Evolutionary conservation across 139 green algal species (phyloP), one percentile per base, ranked within the genome.

Genomic region (Tetradesmus obliquus): DNA sequence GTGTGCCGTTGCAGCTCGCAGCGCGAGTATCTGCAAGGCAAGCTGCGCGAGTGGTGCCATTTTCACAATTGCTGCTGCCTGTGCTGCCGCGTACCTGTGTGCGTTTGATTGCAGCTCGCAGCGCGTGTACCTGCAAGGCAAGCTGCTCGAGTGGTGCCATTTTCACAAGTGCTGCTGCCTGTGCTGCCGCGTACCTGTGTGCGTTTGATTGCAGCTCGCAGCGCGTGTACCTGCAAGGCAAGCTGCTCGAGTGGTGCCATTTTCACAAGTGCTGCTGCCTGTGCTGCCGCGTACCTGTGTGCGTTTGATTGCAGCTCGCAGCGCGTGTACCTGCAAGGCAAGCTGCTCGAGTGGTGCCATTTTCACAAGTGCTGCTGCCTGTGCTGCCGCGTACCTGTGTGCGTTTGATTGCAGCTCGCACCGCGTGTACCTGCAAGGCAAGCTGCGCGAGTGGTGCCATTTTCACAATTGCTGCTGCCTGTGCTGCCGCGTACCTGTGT

Each of bases 11-110:
- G 55, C 90, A 94, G 93, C 20, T 79, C 91, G 24, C 81, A 91
- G 80, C 93, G 93, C 24, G 93, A 95, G 53, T 80, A 92, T 24
- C 91, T 98, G 62, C n/a, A 88, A 55, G n/a, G 32, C 20, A 94
- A 96, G 93, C 90, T 97, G 76, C 92, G 94, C 20, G 94, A 97
- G n/a, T n/a, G n/a, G n/a, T n/a, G n/a, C n/a, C n/a, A n/a, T n/a
- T n/a, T n/a, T n/a, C n/a, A n/a, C n/a, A n/a, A n/a, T n/a, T n/a
- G n/a, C n/a, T n/a, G n/a, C n/a, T n/a, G 69, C 17, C 3, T 79
- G 57, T 62, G 7, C 7, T 62, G 5, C 5, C 7, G 57, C 57
- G 5, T 62, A 7, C 57, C 17, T 71, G 60, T 12, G 15, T 71
- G 60, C 60, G 15, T 3, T 8, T 71, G 5, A 10, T 10, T 17